These are phyloP conservation scores for Cryphonectria parasitica DNA, from an alignment of 2,329 filamentous ascomycete species.

Conservation along the genomic window DNA sequence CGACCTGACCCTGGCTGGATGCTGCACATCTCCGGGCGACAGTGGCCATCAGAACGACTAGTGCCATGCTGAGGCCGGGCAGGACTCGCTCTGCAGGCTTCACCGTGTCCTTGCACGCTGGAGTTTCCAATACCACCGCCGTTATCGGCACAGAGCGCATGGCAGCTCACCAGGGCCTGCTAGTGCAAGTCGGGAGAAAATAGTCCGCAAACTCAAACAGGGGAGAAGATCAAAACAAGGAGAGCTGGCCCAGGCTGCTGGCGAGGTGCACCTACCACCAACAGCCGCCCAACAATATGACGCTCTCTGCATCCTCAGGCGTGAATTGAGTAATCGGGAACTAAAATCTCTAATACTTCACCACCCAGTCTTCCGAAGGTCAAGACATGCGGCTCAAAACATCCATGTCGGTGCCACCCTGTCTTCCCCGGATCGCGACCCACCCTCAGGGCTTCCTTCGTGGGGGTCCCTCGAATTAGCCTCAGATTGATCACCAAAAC, in stretches of 20 bases:
- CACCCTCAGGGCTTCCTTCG: constrained; percentile 3
- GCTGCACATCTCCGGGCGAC: background rate
- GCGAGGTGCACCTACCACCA: background rate
- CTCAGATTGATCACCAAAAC: constrained; percentile 19
- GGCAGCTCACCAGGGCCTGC: background rate
- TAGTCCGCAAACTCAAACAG: background rate
- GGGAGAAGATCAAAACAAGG: too few species aligned
- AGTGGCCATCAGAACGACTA: background rate
- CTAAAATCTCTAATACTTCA: background rate
- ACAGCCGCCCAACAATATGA: background rate
- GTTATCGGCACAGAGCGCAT: background rate
- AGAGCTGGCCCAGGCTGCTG: background rate
- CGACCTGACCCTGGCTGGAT: background rate
- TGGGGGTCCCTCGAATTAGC: constrained; percentile 24
- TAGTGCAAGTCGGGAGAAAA: constrained; percentile 1
- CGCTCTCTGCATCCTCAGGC: background rate
- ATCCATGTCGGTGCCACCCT: constrained; percentile 16
- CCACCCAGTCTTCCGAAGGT: background rate
- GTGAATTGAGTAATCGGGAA: background rate
- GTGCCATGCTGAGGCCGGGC: background rate
- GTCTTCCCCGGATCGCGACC: constrained; percentile 19
- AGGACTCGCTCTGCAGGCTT: background rate
- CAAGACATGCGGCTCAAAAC: constrained; percentile 21
- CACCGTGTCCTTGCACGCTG: background rate
- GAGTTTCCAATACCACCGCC: background rate